A percentile compares a stretch with the other conserved stretches of the same genome.
phyloP scores from a whole-genome alignment of 805 yeast genomes.

The Candida koratica region DNA sequence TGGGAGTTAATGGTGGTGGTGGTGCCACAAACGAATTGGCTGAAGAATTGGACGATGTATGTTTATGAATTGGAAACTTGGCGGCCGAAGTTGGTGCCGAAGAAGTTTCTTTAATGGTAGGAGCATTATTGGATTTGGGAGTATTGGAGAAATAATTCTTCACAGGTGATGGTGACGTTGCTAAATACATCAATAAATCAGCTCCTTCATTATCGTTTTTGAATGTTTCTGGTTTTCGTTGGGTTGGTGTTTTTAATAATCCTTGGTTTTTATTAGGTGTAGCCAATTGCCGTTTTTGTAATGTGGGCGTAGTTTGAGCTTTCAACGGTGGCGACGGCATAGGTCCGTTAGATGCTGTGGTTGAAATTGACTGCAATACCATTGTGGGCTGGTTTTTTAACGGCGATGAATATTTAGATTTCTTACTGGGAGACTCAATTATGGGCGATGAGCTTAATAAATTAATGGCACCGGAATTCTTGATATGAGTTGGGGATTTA shows the following conservation, averaged over 20 bases:
- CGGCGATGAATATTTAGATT: constrained; percentile 12
- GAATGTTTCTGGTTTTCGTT: constrained; percentile 20
- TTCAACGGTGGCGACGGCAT: constrained; percentile 29
- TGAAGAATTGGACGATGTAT: constrained; percentile 15
- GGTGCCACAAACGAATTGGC: constrained; percentile 32
- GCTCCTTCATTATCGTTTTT: constrained; percentile 65
- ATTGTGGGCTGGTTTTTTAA: constrained; percentile 16
- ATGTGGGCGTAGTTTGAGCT: constrained; percentile 29
- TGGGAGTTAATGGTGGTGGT: constrained; percentile 44
- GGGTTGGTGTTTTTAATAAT: constrained; percentile 37
- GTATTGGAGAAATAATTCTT: constrained; percentile 33
- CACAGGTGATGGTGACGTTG: constrained; percentile 77
- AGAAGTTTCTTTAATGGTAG: not conserved
- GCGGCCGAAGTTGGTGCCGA: constrained; percentile 25
- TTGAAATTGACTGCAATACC: constrained; percentile 30
- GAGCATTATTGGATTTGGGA: constrained; percentile 19
- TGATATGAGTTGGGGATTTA: constrained; percentile 38
- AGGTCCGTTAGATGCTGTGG: constrained; percentile 27
- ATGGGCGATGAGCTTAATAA: constrained; percentile 28
- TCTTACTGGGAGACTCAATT: constrained; percentile 34
- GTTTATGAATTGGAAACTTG: constrained; percentile 14
- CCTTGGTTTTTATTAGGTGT: constrained; percentile 5
- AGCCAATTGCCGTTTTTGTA: constrained; percentile 22
- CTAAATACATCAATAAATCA: constrained; percentile 72
- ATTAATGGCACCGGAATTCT: constrained; percentile 31